Percentiles rank a stretch among this genome's conserved stretches.
These are phyloP conservation scores for Hortaea sp. DNA, from an alignment of 2,329 filamentous ascomycete species.

Conservation along the genomic window DNA sequence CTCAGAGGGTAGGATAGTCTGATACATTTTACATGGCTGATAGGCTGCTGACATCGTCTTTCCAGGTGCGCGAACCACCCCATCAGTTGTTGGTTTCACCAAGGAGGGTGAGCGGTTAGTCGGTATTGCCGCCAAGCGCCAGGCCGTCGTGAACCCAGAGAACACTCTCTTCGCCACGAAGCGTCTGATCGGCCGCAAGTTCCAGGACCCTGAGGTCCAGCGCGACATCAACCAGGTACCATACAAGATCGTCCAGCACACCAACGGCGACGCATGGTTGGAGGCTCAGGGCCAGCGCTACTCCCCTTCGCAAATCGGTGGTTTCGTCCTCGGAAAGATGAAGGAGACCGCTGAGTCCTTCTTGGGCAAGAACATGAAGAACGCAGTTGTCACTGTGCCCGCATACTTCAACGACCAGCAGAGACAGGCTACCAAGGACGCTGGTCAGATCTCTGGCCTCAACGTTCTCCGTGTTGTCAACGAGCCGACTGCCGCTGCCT, in stretches of 20 bases:
- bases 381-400: constrained; percentile 91
- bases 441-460: constrained; percentile 88
- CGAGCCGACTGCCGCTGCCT: constrained; percentile 90
- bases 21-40: constrained; percentile 12
- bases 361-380: constrained; percentile 82
- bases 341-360: constrained; percentile 96
- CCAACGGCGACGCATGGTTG: constrained; percentile 93
- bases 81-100: constrained; percentile 90
- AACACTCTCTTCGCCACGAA: constrained; percentile 98
- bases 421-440: constrained; percentile 96
- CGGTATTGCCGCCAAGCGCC: constrained; percentile 94
- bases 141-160: constrained; percentile 96
- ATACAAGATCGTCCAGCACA: constrained; percentile 97
- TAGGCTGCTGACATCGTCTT: constrained; percentile 8
- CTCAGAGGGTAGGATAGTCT: constrained; percentile 59
- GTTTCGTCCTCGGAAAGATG: constrained; percentile 96
- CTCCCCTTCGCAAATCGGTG: constrained; percentile 96
- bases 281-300: constrained; percentile 89
- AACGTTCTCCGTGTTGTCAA: constrained; percentile 97
- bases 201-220: constrained; percentile 86
- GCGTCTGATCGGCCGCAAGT: constrained; percentile 97
- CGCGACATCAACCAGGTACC: constrained; percentile 95
- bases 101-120: constrained; percentile 93
- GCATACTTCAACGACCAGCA: constrained; percentile 99
- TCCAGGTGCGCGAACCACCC: constrained; percentile 75